These are phyloP conservation scores for Peronospora destructor DNA, from an alignment of 352 stramenopile genomes.

Conservation along the genomic window DNA sequence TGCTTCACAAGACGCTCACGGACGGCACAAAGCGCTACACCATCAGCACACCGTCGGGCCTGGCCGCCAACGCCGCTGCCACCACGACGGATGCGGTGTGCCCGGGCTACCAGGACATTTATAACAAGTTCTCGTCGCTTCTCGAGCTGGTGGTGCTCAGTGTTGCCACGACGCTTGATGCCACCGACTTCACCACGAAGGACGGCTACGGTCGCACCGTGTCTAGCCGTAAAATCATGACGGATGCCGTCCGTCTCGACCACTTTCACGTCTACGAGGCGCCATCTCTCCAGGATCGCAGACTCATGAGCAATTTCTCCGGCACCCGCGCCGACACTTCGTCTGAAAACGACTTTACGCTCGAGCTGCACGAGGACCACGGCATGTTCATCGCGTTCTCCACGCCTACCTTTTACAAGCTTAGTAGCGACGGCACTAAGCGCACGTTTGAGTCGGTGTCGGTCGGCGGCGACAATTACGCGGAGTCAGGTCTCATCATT, in stretches of 20 bases:
- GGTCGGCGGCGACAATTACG: slow-evolving; percentile 20
- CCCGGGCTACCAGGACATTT: slow-evolving; percentile 34
- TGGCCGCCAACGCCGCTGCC: slow-evolving; percentile 24
- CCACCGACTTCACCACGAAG: slow-evolving; percentile 34
- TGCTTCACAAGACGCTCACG: slow-evolving; percentile 48
- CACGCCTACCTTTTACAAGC: slow-evolving; percentile 49
- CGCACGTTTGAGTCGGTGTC: slow-evolving; percentile 24
- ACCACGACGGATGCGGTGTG: slow-evolving; percentile 30
- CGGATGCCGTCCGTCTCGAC: slow-evolving; percentile 47
- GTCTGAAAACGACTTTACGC: slow-evolving; percentile 31
- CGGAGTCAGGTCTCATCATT: slow-evolving; percentile 51
- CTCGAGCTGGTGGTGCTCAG: slow-evolving; percentile 42
- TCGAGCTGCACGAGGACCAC: slow-evolving; percentile 52
- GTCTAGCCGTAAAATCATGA: slow-evolving; percentile 44
- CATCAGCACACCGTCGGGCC: slow-evolving; percentile 50
- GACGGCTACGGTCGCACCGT: slow-evolving; percentile 34
- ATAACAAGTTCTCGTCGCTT: slow-evolving; percentile 37
- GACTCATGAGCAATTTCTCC: slow-evolving; percentile 7
- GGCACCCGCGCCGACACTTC: slow-evolving; percentile 1
- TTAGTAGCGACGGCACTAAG: slow-evolving; percentile 24
- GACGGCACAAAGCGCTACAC: slow-evolving; percentile 67
- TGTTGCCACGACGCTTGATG: slow-evolving; percentile 39
- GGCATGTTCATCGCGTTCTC: slow-evolving; percentile 41
- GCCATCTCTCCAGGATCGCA: slow-evolving; percentile 18
- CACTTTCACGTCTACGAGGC: slow-evolving; percentile 59